Base-by-base conservation (phyloP, 805 yeast species). In the Ogataea nitratoaversa region DNA sequence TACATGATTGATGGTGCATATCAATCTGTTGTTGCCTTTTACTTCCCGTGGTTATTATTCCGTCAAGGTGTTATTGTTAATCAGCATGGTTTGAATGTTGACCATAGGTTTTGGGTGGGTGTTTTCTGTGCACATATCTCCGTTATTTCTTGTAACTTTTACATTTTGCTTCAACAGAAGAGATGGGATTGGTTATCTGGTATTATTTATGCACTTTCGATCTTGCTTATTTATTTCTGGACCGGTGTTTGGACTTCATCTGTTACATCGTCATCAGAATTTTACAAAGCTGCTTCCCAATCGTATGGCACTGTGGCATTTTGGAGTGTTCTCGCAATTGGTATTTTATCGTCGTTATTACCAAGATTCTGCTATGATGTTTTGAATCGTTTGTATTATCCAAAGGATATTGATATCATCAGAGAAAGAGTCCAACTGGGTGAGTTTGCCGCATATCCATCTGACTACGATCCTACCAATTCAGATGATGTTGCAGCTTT, bases 121-220 rank as follows among this genome's bases (percentile, higher is more conserved):
- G 70, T 76, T 16, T 68, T 75, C 43, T 78, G 75, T 27, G 75
- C 80, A 11, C 70, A 76, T 29, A 72, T 82, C 38, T 69, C 85
- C 8, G 84, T 82, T 37, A 61, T 79, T 19, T 68, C 85, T 1
- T 78, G 86, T 62, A 76, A 86, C 62, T 44, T 78, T 14, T 83
- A 79, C 60, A 80, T 86, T 24, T 53, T 84, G 50, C 59, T 81
- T 43, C 82, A 79, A 53, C 90, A 83, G 63, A 71, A 70, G 46
- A 65, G 89, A 48, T 86, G 95, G 95, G 95, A 85, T 62, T 79
- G 84, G 81, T 55, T 85, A 19, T 69, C 84, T 16, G 37, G 72
- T 20, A 54, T 78, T 19, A 71, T 82, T 44, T 64, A 67, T 41
- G 63, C 71, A 1, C 54, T 86, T 34, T 79, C 88, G 12, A 69